A percentile compares a stretch with the other conserved stretches of the same genome.
These are phyloP conservation scores for Cudoniella acicularis DNA, from an alignment of 495 filamentous ascomycete species.

Conservation along the genomic window DNA sequence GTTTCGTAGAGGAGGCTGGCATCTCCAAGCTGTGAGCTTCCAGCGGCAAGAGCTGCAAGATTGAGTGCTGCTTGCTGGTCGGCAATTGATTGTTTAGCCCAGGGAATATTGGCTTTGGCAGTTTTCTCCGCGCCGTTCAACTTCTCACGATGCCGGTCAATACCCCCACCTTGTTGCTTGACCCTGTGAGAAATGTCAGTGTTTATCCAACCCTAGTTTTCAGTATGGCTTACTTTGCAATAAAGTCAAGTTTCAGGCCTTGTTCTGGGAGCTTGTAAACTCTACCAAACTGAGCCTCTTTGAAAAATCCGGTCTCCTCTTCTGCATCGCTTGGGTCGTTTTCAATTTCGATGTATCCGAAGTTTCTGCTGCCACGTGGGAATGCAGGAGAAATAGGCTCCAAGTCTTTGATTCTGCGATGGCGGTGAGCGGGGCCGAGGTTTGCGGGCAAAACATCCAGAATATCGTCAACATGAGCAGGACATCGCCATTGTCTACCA, in stretches of 20 bases:
- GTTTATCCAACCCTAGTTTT: conserved; percentile 12
- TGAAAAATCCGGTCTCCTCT: conserved; percentile 46
- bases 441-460: conserved; percentile 35
- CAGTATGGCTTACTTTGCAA: conserved; percentile 43
- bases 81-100: conserved; percentile 17
- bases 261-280: conserved; percentile 65
- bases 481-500: conserved; percentile 79
- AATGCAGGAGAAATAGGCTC: conserved; percentile 41
- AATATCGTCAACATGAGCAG: conserved; percentile 69
- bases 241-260: conserved; percentile 78
- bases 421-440: conserved; percentile 45
- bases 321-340: conserved; percentile 56
- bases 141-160: conserved; percentile 10
- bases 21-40: conserved; percentile 8
- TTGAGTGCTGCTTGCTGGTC: conserved; percentile 55
- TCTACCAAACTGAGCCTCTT: conserved; percentile 50
- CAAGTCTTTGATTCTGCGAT: conserved; percentile 49
- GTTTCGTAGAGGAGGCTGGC: conserved; percentile 36
- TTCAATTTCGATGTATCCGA: conserved; percentile 75
- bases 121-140: neutral
- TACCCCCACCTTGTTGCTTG: conserved; percentile 16
- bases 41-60: conserved; percentile 42
- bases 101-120: neutral
- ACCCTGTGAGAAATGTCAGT: conserved; percentile 6
- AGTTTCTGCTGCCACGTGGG: conserved; percentile 63